Percentiles rank a stretch among this genome's conserved stretches.
Conservation (phyloP, 257 asterid species). For the Solanum sitiens region DNA sequence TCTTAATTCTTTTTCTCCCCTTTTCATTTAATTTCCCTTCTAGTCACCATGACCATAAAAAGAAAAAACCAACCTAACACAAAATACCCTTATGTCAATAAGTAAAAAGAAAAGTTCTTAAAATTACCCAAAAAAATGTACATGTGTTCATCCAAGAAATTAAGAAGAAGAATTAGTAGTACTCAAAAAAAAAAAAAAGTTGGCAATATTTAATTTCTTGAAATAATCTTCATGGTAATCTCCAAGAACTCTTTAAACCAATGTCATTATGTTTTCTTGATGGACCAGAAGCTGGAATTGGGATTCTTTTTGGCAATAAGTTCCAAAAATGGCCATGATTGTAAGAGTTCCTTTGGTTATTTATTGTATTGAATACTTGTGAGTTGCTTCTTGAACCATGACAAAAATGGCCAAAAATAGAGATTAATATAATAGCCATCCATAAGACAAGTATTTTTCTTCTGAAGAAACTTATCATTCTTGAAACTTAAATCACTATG, state of each 20-base stretch:
- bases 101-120: background rate
- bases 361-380: slow-evolving; percentile 17
- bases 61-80: background rate
- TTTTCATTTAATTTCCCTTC: background rate
- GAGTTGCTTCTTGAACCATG: slow-evolving; percentile 33
- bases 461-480: background rate
- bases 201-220: background rate
- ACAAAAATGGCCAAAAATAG: slow-evolving; percentile 7
- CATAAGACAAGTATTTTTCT: slow-evolving; percentile 9
- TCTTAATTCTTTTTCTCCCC: background rate
- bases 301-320: slow-evolving; percentile 50
- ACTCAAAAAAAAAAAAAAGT: background rate
- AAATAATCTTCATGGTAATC: slow-evolving; percentile 15
- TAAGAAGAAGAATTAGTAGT: background rate
- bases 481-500: background rate
- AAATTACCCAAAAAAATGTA: background rate
- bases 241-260: slow-evolving; percentile 41
- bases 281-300: slow-evolving; percentile 56
- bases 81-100: background rate
- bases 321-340: slow-evolving; percentile 31
- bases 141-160: background rate
- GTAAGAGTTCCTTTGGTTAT: slow-evolving; percentile 14
- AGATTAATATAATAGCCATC: slow-evolving; percentile 14
- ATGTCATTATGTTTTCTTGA: slow-evolving; percentile 66
- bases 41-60: background rate